Conservation (phyloP, 768 basidiomycete genomes). For the Termitomyces sp. region DNA sequence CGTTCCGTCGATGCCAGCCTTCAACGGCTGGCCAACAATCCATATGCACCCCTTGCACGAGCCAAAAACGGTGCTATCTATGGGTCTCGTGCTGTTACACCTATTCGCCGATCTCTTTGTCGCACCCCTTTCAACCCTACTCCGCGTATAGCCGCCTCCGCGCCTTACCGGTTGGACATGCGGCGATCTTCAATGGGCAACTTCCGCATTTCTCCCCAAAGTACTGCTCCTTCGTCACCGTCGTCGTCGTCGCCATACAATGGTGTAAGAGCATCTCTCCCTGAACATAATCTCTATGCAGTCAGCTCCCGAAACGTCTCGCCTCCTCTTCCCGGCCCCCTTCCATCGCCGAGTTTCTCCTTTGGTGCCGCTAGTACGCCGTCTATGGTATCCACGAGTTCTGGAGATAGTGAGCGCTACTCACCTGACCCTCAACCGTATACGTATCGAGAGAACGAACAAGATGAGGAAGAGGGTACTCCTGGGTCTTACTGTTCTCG, state of each 20-base stretch:
- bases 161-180: constrained; percentile 32
- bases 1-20: constrained; percentile 43
- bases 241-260: constrained; percentile 40
- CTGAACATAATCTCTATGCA: constrained; percentile 46
- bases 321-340: constrained; percentile 48
- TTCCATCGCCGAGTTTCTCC: constrained; percentile 58
- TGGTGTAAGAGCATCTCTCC: constrained; percentile 38
- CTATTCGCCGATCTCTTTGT: constrained; percentile 25
- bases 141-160: constrained; percentile 22
- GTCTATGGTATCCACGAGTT: constrained; percentile 43
- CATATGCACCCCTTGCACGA: constrained; percentile 44
- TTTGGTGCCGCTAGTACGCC: constrained; percentile 56
- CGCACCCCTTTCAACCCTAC: constrained; percentile 27
- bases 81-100: constrained; percentile 32
- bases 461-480: constrained; percentile 46
- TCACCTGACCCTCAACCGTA: constrained; percentile 50
- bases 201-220: constrained; percentile 29
- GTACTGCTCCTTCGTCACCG: constrained; percentile 34
- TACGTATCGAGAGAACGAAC: constrained; percentile 42
- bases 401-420: constrained; percentile 45
- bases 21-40: constrained; percentile 44
- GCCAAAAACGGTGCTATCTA: constrained; percentile 46
- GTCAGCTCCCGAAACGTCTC: constrained; percentile 41
- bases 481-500: constrained; percentile 48
- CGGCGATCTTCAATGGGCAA: constrained; percentile 39